Conservation (phyloP, 768 basidiomycete species). For the Dacryopinax spathularia region DNA sequence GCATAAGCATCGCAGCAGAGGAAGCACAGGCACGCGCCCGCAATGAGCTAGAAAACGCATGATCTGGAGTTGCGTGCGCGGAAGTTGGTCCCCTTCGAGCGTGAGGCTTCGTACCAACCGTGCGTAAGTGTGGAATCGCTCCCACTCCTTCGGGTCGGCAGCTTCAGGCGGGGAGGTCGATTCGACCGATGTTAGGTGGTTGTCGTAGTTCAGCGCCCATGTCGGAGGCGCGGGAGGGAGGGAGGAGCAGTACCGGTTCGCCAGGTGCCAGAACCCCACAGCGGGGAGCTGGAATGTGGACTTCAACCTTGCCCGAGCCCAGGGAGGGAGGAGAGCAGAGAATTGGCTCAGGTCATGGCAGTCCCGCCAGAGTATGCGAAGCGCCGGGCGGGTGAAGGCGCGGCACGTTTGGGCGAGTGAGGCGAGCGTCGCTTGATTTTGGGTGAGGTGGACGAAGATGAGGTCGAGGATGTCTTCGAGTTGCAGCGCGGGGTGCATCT, state of each 20-base stretch:
- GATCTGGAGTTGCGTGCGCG: background rate
- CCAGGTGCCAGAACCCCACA: background rate
- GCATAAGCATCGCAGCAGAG: background rate
- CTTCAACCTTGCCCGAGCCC: background rate
- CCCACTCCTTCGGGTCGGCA: background rate
- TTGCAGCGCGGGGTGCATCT: background rate
- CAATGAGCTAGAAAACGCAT: background rate
- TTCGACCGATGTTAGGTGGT: background rate
- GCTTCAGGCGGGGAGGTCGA: background rate
- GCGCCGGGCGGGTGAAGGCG: background rate
- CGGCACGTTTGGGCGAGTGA: background rate
- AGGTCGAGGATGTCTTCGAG: background rate
- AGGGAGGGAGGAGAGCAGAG: background rate
- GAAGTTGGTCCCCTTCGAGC: background rate
- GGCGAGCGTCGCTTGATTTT: background rate
- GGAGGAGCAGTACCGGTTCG: background rate
- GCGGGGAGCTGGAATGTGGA: background rate
- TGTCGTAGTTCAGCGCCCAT: background rate
- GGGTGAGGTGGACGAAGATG: background rate
- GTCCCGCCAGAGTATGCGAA: background rate
- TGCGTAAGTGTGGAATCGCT: background rate
- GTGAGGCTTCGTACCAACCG: background rate
- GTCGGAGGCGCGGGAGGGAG: background rate
- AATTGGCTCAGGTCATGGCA: background rate
- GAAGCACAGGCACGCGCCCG: background rate